Evolutionary conservation across 2,329 filamentous ascomycete genomes (phyloP), one percentile per base, ranked within the genome.

Genomic region (Thielaviopsis cerberus): DNA sequence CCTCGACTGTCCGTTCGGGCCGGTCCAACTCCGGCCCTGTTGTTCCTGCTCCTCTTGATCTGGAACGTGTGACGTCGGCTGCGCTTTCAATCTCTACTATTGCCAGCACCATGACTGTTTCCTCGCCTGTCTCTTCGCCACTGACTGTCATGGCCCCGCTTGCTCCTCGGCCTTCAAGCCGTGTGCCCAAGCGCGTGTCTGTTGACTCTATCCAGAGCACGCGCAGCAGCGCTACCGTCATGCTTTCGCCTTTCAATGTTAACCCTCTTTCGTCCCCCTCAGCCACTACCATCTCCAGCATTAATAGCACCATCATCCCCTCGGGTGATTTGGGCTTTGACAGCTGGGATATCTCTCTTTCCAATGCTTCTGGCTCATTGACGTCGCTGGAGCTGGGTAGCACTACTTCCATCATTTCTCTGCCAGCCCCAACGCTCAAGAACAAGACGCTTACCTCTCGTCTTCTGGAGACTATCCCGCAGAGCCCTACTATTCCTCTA

Each of bases 401-500:
- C 37, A 24, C 56, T 10, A 55, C 37, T 11, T 55, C 48, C 20
- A 7, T 50, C 10, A 17, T n/a, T 51, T 55, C 20, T 57, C 54
- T 34, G 24, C 51, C 50, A 34, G 51, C 25, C 55, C 55, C 57
- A 34, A 30, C 55, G 8, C 37, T 58, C 27, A 61, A 61, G 55
- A 55, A 51, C 34, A 61, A 57, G 37, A 25, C 41, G 15, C 57
- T 61, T n/a, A 30, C 56, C 8, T 58, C 59, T 17, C 59, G 59
- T 27, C 59, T 61, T 24, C 34, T 61, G n/a, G 59, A 61, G 52
- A 61, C 59, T 5, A 61, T 61, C 34, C 59, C 59, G 4, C 59
- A 61, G 26, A 58, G 55, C 15, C 59, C 59, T 41, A 61, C 59
- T 6, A 54, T 51, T 24, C 59, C 59, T n/a, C 41, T 53, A 8